Conservation (phyloP, 1,284 basidiomycete genomes). For the Xerocomus amazonicus region DNA sequence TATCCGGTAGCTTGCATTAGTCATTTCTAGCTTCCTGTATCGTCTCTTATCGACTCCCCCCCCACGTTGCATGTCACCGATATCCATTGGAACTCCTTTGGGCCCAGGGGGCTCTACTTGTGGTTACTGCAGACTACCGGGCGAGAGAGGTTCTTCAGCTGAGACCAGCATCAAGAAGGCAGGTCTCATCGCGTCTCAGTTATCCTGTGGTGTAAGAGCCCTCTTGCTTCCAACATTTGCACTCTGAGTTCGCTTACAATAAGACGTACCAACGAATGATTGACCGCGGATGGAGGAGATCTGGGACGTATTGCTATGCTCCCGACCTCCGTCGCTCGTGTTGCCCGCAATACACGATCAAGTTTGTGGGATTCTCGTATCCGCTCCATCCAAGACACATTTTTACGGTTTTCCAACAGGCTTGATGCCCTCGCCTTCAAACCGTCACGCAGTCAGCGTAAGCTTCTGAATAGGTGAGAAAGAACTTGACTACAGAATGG, state of each 20-base stretch:
- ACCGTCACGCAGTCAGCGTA: constrained; percentile 75
- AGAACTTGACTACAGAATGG: not conserved
- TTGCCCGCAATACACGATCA: constrained; percentile 92
- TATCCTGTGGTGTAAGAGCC: constrained; percentile 51
- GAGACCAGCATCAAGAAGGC: constrained; percentile 17
- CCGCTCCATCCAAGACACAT: constrained; percentile 5
- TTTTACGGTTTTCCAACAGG: constrained; percentile 37
- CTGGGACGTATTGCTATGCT: constrained; percentile 79
- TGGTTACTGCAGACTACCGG: constrained; percentile 11
- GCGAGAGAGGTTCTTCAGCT: constrained; percentile 30
- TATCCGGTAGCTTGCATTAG: too few relatives aligned
- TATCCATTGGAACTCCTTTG: constrained; percentile 32
- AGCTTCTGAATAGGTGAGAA: constrained; percentile 63
- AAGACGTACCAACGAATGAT: constrained; percentile 80
- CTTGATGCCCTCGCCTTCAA: constrained; percentile 74
- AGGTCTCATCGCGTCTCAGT: constrained; percentile 33
- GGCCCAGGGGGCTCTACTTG: not conserved
- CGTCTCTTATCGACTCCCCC: not conserved
- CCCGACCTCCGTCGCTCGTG: constrained; percentile 81
- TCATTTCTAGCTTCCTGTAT: too few relatives aligned
- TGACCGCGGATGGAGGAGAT: constrained; percentile 87
- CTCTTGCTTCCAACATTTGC: not conserved
- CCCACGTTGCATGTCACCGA: constrained; percentile 15
- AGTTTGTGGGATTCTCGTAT: constrained; percentile 33
- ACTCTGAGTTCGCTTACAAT: constrained; percentile 4